A percentile compares a stretch with the other conserved stretches of the same genome.
phyloP scores from a whole-genome alignment of 1,284 basidiomycete species.

The Malassezia dermatis region DNA sequence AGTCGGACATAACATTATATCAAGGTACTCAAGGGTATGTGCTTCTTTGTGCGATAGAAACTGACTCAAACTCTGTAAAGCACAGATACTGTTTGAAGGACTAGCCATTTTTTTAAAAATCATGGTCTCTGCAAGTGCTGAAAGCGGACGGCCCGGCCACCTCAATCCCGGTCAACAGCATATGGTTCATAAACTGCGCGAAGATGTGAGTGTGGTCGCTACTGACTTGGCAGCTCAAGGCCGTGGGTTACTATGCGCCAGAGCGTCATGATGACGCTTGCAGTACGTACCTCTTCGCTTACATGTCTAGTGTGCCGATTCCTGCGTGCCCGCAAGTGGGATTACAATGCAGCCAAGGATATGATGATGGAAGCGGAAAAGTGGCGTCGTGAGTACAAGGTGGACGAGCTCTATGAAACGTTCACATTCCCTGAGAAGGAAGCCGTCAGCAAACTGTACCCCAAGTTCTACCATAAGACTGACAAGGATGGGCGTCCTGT shows the following conservation, averaged over 20 bases:
- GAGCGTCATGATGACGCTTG: constrained; percentile 45
- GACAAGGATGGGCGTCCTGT: constrained; percentile 93
- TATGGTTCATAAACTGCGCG: constrained; percentile 31
- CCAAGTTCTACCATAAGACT: constrained; percentile 86
- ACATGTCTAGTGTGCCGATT: constrained; percentile 53
- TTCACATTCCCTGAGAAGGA: constrained; percentile 80
- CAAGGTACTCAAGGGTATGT: background rate
- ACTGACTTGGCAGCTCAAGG: constrained; percentile 23
- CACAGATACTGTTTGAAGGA: constrained; percentile 2
- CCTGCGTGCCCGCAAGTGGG: constrained; percentile 84
- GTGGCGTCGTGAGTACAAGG: constrained; percentile 79
- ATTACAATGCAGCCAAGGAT: constrained; percentile 65
- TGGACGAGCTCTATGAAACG: constrained; percentile 72
- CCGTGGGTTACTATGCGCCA: constrained; percentile 37
- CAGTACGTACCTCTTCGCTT: constrained; percentile 14
- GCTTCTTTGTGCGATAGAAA: background rate
- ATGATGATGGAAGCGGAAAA: constrained; percentile 77
- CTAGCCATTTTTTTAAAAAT: constrained; percentile 4
- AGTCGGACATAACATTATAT: background rate
- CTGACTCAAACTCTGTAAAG: background rate
- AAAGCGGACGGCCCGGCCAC: constrained; percentile 36
- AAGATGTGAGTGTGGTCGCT: background rate
- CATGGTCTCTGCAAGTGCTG: background rate
- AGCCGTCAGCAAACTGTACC: constrained; percentile 82
- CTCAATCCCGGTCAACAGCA: constrained; percentile 39